These are phyloP conservation scores for Solanum bukasovii DNA, from an alignment of 257 asterid species.

Conservation along the genomic window DNA sequence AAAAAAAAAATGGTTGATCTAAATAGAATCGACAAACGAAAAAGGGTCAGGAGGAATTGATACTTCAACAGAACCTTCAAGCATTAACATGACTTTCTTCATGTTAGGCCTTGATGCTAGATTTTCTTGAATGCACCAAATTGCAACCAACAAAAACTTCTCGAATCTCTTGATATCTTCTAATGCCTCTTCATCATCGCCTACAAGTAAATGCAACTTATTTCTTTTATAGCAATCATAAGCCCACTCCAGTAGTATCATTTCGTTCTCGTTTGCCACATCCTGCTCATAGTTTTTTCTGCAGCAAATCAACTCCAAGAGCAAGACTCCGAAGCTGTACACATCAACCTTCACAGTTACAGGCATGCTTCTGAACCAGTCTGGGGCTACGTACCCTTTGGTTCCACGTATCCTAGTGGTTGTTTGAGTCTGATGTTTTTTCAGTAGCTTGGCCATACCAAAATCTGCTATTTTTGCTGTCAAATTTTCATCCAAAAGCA, in stretches of 20 bases:
- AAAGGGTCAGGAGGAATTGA: neutral
- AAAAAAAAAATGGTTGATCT: neutral
- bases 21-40: neutral
- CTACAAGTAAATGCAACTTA: neutral
- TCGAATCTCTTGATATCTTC: neutral
- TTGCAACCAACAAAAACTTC: conserved; percentile 12
- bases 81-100: conserved; percentile 28
- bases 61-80: conserved; percentile 19
- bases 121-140: conserved; percentile 33
- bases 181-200: neutral
- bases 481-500: neutral
- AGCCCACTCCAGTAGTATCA: neutral
- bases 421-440: neutral
- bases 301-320: neutral
- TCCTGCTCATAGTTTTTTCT: neutral
- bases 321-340: neutral
- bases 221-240: neutral
- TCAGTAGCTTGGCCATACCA: neutral
- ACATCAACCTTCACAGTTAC: neutral
- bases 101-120: conserved; percentile 31
- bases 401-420: neutral
- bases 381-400: neutral
- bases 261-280: neutral
- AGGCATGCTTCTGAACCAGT: neutral
- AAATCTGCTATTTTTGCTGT: neutral